Conservation (phyloP, 129 eudicot species). For the Logfia minima region DNA sequence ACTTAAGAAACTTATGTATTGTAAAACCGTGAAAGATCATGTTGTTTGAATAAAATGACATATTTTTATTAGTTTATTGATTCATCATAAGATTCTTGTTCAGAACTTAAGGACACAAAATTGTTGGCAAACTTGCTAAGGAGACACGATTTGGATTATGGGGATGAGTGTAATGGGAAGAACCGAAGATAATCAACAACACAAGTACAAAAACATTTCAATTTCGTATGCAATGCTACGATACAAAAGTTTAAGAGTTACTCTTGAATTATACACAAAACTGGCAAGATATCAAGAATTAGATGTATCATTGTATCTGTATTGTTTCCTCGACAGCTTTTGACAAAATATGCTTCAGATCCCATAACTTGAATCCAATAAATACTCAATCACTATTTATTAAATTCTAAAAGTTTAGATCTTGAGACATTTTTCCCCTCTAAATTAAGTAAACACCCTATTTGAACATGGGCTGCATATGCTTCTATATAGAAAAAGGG, state of each 20-base stretch:
- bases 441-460: slow-evolving; percentile 11
- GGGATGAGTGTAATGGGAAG: slow-evolving; percentile 19
- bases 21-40: background rate
- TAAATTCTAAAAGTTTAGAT: slow-evolving; percentile 21
- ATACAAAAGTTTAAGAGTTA: background rate
- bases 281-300: too few species aligned
- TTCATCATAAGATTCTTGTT: background rate
- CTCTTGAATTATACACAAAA: background rate
- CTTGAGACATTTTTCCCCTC: slow-evolving; percentile 22
- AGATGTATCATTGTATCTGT: background rate
- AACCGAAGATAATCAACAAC: background rate
- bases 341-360: background rate
- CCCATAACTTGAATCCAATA: background rate
- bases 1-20: slow-evolving; percentile 36
- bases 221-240: background rate
- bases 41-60: background rate
- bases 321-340: background rate
- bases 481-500: slow-evolving; percentile 13
- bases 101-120: slow-evolving; percentile 19
- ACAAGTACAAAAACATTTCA: background rate
- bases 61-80: background rate
- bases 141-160: slow-evolving; percentile 1
- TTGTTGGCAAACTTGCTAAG: background rate
- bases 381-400: background rate
- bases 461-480: slow-evolving; percentile 38